Base-by-base conservation (phyloP, 805 yeast genomes). In the Lachancea sp. region DNA sequence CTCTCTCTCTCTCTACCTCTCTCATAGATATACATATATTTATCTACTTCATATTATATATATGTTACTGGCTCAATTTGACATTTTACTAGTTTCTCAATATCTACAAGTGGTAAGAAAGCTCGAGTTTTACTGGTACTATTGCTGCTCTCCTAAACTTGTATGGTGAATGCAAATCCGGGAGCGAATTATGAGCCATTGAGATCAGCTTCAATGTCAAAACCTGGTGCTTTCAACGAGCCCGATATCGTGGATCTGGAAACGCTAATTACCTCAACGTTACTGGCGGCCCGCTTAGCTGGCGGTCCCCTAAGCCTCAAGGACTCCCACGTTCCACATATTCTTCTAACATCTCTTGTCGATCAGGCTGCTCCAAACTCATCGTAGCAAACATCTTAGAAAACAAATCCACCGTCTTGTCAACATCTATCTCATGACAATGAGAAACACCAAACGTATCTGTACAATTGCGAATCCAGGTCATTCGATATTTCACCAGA, bases 381-480 rank as follows among this genome's bases (percentile, higher is more conserved):
- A 47, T 43, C 5, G 17, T 36, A 6, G 48, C 47, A 15, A 52
- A 49, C 65, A 62, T 61, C 13, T 47, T 29, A 10, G 47, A 43
- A 44, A 57, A 61, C 2, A 60, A 41, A 1, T 32, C 34, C 3
- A 51, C 38, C 18, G 60, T 38, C 18, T 54, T 53, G 10, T 48
- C 48, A 13, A 55, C 53, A 31, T 58, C 51, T 19, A 65, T 48
- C 12, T 38, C 35, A 16, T 55, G 54, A 42, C 67, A 62, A 27
- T 57, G 37, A 34, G 50, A 32, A 9, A 61, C 33, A 3, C 66
- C 67, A 41, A 60, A 60, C 1, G 44, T 39, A 34, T 59, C 64
- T 3, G 69, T 65, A 19, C 60, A 52, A 22, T 45, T 39, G 18
- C 57, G 61, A 29, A 62, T 51, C 66, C 67, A 65, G 7, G 44